Percentiles rank a stretch among this genome's conserved stretches.
phyloP scores from a whole-genome alignment of 768 basidiomycete species.

The Tricholoma flavovirens region DNA sequence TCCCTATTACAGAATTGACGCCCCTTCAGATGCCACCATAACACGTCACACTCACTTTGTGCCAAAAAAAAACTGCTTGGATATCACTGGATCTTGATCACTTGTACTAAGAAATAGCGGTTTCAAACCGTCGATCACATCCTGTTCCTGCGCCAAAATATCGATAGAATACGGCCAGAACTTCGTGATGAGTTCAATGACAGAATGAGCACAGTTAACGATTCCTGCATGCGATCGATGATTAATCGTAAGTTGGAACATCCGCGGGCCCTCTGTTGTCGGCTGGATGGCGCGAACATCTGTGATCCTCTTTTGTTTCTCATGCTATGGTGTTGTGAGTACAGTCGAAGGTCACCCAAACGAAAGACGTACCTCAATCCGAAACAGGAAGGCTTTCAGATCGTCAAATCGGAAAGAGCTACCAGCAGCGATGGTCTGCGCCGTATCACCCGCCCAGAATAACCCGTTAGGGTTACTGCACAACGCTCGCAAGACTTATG shows the following conservation, averaged over 20 bases:
- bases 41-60: slow-evolving; percentile 33
- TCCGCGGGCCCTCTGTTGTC: slow-evolving; percentile 13
- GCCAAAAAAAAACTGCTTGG: slow-evolving; percentile 55
- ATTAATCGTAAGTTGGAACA: slow-evolving; percentile 58
- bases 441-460: slow-evolving; percentile 79
- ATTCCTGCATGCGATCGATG: slow-evolving; percentile 23
- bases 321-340: slow-evolving; percentile 1
- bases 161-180: too few species aligned
- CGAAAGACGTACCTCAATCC: slow-evolving; percentile 44
- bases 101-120: slow-evolving; percentile 54
- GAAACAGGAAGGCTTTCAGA: slow-evolving; percentile 59
- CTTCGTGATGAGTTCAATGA: too few species aligned
- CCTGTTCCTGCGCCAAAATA: too few species aligned
- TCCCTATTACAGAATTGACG: slow-evolving; percentile 25
- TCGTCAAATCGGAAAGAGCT: slow-evolving; percentile 70
- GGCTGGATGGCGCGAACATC: background rate
- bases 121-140: slow-evolving; percentile 14
- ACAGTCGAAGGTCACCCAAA: background rate
- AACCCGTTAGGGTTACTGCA: slow-evolving; percentile 60
- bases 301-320: slow-evolving; percentile 7
- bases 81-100: slow-evolving; percentile 29
- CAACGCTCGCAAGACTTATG: slow-evolving; percentile 54
- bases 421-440: slow-evolving; percentile 70
- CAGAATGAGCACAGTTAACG: too few species aligned
- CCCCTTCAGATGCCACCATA: background rate